These are phyloP conservation scores for Bipolaris victoriae DNA, from an alignment of 2,329 filamentous ascomycete genomes.

Conservation along the genomic window DNA sequence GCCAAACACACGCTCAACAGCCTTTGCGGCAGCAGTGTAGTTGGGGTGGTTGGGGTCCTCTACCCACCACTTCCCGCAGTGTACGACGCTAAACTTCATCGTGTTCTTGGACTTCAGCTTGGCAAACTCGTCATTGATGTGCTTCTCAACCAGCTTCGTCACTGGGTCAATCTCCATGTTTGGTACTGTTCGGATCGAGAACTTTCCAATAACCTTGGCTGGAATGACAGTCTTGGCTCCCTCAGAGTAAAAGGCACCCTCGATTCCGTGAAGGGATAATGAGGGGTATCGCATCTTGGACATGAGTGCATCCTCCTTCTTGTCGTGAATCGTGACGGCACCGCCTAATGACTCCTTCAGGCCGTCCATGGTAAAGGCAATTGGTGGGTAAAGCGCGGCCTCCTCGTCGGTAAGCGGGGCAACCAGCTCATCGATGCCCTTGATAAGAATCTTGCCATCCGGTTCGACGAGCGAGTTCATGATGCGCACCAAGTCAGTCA, in stretches of 20 bases:
- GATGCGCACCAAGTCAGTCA: conserved; percentile 90
- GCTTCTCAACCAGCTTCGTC: conserved; percentile 82
- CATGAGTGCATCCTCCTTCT: conserved; percentile 94
- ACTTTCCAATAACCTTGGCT: conserved; percentile 97
- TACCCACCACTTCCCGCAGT: conserved; percentile 98
- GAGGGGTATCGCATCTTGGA: conserved; percentile 94
- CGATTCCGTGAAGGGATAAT: conserved; percentile 90
- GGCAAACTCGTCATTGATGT: conserved; percentile 82
- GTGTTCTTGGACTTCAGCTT: conserved; percentile 93
- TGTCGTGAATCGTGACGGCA: conserved; percentile 82
- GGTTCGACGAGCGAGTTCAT: conserved; percentile 86
- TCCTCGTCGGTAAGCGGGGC: conserved; percentile 87
- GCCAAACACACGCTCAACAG: conserved; percentile 93
- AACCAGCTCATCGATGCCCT: conserved; percentile 93
- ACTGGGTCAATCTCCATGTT: conserved; percentile 95
- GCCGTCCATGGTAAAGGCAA: conserved; percentile 95
- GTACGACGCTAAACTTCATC: conserved; percentile 78
- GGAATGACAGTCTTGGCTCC: conserved; percentile 99
- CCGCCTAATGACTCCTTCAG: conserved; percentile 90
- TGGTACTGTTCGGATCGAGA: conserved; percentile 95
- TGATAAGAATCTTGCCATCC: conserved; percentile 89
- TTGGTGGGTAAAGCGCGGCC: conserved; percentile 82
- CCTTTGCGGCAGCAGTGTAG: conserved; percentile 91
- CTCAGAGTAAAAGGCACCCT: conserved; percentile 90
- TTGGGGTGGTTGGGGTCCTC: conserved; percentile 99